Evolutionary conservation across 2,329 filamentous ascomycete genomes (phyloP).

Genomic region (Hirsutella minnesotensis): DNA sequence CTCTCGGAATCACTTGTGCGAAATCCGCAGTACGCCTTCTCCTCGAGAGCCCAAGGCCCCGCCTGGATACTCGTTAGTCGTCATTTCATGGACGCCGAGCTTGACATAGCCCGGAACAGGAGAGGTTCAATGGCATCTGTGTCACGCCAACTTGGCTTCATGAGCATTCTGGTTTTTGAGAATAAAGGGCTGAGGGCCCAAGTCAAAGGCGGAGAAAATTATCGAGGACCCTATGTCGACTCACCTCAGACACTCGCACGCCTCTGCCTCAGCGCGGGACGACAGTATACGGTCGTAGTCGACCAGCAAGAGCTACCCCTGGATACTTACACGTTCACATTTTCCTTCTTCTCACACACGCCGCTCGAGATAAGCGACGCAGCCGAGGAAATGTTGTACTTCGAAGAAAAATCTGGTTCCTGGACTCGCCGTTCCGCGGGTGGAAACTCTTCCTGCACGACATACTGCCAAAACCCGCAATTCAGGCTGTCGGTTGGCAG

Average conservation of each 20-base stretch:
- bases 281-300: slow-evolving; percentile 49
- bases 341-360: slow-evolving; percentile 66
- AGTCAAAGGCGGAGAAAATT: slow-evolving; percentile 57
- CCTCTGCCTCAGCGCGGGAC: slow-evolving; percentile 33
- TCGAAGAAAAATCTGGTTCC: slow-evolving; percentile 45
- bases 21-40: slow-evolving; percentile 62
- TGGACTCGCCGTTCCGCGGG: slow-evolving; percentile 78
- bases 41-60: slow-evolving; percentile 42
- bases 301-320: slow-evolving; percentile 70
- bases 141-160: slow-evolving; percentile 59
- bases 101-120: slow-evolving; percentile 39
- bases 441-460: slow-evolving; percentile 65
- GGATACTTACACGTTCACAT: slow-evolving; percentile 68
- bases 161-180: slow-evolving; percentile 74
- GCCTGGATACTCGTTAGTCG: slow-evolving; percentile 80
- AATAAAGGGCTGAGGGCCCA: slow-evolving; percentile 60
- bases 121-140: slow-evolving; percentile 28
- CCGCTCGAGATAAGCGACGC: slow-evolving; percentile 52
- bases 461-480: slow-evolving; percentile 80
- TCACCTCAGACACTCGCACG: slow-evolving; percentile 83
- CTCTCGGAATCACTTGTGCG: slow-evolving; percentile 45
- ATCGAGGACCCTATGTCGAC: slow-evolving; percentile 80
- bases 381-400: slow-evolving; percentile 43
- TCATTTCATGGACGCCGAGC: slow-evolving; percentile 65
- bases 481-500: slow-evolving; percentile 53